Conservation (phyloP, 2,329 filamentous ascomycete genomes). For the Aspergillus persii region DNA sequence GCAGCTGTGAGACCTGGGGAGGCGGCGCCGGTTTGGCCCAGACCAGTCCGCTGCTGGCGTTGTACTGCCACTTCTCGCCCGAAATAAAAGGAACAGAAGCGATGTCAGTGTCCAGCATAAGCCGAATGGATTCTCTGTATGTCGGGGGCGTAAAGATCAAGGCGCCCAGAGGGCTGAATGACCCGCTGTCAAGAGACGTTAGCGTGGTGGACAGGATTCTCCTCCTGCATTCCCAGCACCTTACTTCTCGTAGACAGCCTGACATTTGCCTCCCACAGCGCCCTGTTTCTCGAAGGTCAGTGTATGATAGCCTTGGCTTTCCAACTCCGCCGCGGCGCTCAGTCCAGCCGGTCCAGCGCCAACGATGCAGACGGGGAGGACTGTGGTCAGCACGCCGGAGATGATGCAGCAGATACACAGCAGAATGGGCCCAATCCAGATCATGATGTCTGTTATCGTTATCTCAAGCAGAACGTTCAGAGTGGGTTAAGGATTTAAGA, state of each 20-base stretch:
- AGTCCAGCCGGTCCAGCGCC: neutral
- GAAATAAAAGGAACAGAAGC: neutral
- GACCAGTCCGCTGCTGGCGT: neutral
- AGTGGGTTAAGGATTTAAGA: neutral
- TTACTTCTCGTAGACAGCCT: neutral
- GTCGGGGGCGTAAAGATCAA: neutral
- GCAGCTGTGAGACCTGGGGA: neutral
- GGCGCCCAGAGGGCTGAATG: neutral
- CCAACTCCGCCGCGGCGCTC: neutral
- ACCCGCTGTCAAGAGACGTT: neutral
- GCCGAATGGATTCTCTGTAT: neutral
- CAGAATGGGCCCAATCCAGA: neutral
- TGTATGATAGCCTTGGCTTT: neutral
- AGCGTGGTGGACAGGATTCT: too few relatives aligned
- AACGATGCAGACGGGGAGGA: neutral
- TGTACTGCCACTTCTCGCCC: neutral
- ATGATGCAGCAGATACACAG: neutral
- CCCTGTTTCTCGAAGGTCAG: neutral
- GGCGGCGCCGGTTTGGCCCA: neutral
- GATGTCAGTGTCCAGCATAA: neutral
- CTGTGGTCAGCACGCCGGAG: neutral
- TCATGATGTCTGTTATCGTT: neutral
- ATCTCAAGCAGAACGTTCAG: neutral
- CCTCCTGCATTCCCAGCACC: neutral
- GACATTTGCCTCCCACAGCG: neutral